Evolutionary conservation across 768 basidiomycete species (phyloP), one percentile per base, ranked within the genome.

Genomic region (Collybia nuda): DNA sequence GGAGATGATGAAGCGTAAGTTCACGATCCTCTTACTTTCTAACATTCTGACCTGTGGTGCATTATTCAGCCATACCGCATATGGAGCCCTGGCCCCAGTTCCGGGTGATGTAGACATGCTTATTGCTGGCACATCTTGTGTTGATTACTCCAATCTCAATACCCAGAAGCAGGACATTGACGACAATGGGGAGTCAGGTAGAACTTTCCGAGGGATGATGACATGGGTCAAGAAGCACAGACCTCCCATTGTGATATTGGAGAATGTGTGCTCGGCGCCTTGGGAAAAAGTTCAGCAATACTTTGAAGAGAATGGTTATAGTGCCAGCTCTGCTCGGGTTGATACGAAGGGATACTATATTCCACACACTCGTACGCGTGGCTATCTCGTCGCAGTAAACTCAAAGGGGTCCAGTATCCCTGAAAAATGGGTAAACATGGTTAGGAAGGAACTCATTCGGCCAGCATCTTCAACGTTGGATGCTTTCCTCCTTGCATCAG

Each of bases 81-180:
- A 98, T 64, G 95, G 95, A 3, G 82, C 92, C 11, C 71, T 88
- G 29, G 90, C 82, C 2, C 75, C 82, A 26, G 93, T 98, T 3
- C 95, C 95, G 0, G 93, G 92, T 11, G 84, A 95, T 55, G 90
- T 92, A 23, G 94, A 97, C 65, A 74, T 97, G 48, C 77, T 96
- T 23, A 80, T 98, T 51, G 95, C 95, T 2, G 95, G 95, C 24
- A 98, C 95, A 1, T 96, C 93, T 18, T 98, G 95, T 54, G 94
- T 97, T 56, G 95, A 97, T 63, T 97, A 96, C 58, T 97, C 95
- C n/a, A 92, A 88, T 61, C 79, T 98, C 51, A 98, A 98, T 66
- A 93, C 88, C 58, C 81, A 90, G 62, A 92, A 92, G 65, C 92
- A 98, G 65, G 86, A 84, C 28, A 90, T 98, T 24, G 85, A 92